Evolutionary conservation across 2,329 filamentous ascomycete species (phyloP), one percentile per base, ranked within the genome.

Genomic region (Ophiostoma piceae): DNA sequence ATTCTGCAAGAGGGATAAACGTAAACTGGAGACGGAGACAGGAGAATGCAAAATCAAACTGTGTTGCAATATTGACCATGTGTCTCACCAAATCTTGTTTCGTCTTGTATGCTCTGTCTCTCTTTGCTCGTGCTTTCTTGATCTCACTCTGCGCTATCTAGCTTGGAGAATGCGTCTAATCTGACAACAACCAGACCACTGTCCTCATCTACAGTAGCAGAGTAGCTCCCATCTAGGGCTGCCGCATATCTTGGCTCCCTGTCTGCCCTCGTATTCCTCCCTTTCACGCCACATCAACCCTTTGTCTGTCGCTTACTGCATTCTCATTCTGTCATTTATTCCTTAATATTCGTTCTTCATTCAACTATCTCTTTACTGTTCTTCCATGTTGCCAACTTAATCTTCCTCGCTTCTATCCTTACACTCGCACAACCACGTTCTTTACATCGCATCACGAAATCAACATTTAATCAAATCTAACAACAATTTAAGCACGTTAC

Each of bases 51-150:
- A 12, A 41, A 41, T 57, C 16, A n/a, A 26, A 35, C 4, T 35
- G 51, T 11, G 51, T 29, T 29, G 51, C 51, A 57, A 57, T 57
- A 57, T 57, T 57, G 51, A 26, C n/a, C 22, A 57, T 8, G 26
- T 57, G 51, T 57, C 51, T 57, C 51, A 29, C 51, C 51, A 29
- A 26, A 57, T 57, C 51, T 26, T 29, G 51, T 57, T 57, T 57
- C 51, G n/a, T 11, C 51, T n/a, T 57, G 51, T 57, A 11, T 22
- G n/a, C 51, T 12, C 51, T 57, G 6, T 57, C 8, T 12, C 22
- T 29, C n/a, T 57, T 57, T 57, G 9, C 9, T 57, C 51, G 1
- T 22, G 8, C 51, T 26, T 57, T 57, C n/a, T 22, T 26, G 39
- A 41, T 41, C 22, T 57, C 51, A 47, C 43, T 47, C 16, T 19